Percentiles rank a stretch among this genome's conserved stretches.
These are phyloP conservation scores for Syzygium malaccense DNA, from an alignment of 441 rosid species.

Conservation along the genomic window DNA sequence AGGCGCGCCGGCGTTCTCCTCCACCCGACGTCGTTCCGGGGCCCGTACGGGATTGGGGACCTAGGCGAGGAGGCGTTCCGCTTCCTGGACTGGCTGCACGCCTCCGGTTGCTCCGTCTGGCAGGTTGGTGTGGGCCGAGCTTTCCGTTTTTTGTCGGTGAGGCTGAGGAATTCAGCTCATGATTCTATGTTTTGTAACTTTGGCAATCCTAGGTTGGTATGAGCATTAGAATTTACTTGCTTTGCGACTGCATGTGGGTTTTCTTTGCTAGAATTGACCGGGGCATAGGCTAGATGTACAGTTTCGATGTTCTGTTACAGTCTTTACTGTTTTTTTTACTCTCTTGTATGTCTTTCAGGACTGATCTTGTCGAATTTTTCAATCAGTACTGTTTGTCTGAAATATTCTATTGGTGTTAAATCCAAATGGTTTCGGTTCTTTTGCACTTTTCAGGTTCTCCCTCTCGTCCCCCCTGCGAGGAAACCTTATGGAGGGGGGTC, in stretches of 20 bases:
- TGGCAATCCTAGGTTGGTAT: not conserved
- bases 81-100: slow-evolving; percentile 86
- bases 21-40: slow-evolving; percentile 86
- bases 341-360: not conserved
- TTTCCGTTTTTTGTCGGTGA: not conserved
- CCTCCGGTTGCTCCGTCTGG: slow-evolving; percentile 87
- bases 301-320: not conserved
- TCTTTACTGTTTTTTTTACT: not conserved
- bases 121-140: slow-evolving; percentile 33
- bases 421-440: not conserved
- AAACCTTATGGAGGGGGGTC: slow-evolving; percentile 59
- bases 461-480: slow-evolving; percentile 88
- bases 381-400: not conserved
- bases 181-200: not conserved
- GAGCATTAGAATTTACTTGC: not conserved
- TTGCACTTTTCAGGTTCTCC: slow-evolving; percentile 60
- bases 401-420: not conserved
- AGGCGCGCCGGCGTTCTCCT: slow-evolving; percentile 88
- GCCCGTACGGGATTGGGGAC: slow-evolving; percentile 88
- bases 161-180: not conserved
- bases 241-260: not conserved
- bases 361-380: not conserved
- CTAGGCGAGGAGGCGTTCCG: slow-evolving; percentile 70
- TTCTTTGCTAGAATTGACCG: not conserved
- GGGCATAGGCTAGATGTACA: not conserved